Base-by-base conservation (phyloP, 2,329 filamentous ascomycete genomes). In the Trichoderma semiorbis region DNA sequence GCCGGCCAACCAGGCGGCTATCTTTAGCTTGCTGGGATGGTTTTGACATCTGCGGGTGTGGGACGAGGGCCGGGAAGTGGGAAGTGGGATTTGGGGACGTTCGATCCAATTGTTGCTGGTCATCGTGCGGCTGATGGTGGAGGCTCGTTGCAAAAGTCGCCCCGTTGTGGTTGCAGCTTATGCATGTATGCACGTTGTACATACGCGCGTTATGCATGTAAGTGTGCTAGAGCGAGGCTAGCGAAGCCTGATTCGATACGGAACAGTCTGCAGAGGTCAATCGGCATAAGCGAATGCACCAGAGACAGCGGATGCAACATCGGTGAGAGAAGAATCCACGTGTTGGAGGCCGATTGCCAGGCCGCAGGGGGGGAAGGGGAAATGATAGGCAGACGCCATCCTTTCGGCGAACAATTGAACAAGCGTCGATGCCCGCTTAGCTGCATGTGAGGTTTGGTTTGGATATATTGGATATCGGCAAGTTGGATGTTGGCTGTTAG, bases 31-130 rank as follows among this genome's bases (percentile, higher is more conserved):
- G 69, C 69, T 71, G 69, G 69, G 69, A 71, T 71, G 47, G 21
- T 34, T 65, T 70, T 71, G 69, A 71, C 69, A 71, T 65, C 47
- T 71, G 69, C 69, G 61, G 60, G 50, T 66, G 69, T 71, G 68
- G 68, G 60, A 63, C 34, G 58, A 57, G 43, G 43, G 36, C 55
- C 68, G 68, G 68, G 60, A 70, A 64, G 68, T 70, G 68, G 68
- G 60, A 70, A 63, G 66, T 50, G 55, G 66, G 34, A 57, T 67
- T 64, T 39, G 58, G 32, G 32, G 60, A 63, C 32, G 66, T 69
- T 69, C 66, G 66, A 69, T 69, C 66, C 36, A 69, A 34, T 53
- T 43, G 50, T 47, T 50, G 7, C n/a, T 69, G 57, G 57, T 47
- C 43, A 21, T 36, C 63, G 60, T 70, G 68, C 60, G 68, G 68